These are phyloP conservation scores for Anastatica hierochuntica DNA, from an alignment of 345 rosid genomes.

Conservation along the genomic window DNA sequence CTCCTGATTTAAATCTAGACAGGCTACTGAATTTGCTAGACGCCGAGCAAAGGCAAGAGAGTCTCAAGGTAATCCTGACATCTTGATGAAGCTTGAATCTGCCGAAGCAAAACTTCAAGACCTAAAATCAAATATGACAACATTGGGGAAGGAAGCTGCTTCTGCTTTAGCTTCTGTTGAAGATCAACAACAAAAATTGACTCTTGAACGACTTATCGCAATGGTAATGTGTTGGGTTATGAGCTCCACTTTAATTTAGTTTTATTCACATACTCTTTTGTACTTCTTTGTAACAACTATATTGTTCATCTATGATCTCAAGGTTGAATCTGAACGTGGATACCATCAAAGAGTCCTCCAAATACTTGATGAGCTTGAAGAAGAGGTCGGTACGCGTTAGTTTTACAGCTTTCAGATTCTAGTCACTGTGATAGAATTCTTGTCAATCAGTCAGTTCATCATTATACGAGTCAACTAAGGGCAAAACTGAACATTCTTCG, in stretches of 20 bases:
- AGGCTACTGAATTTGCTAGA: slow-evolving; percentile 90
- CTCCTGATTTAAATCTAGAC: slow-evolving; percentile 31
- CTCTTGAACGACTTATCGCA: slow-evolving; percentile 83
- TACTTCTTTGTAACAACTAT: slow-evolving; percentile 67
- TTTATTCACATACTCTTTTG: not conserved
- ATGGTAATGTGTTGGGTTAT: slow-evolving; percentile 46
- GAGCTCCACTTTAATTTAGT: slow-evolving; percentile 8
- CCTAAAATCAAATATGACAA: slow-evolving; percentile 71
- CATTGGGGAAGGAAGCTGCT: slow-evolving; percentile 86
- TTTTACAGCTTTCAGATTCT: slow-evolving; percentile 8
- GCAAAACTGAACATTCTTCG: not conserved
- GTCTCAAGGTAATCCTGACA: slow-evolving; percentile 66
- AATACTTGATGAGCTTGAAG: slow-evolving; percentile 84
- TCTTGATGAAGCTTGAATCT: slow-evolving; percentile 69
- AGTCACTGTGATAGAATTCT: too few species aligned
- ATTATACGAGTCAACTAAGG: not conserved
- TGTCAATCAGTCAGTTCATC: too few species aligned
- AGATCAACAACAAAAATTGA: slow-evolving; percentile 91
- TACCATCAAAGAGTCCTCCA: slow-evolving; percentile 85
- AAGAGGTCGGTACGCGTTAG: slow-evolving; percentile 70
- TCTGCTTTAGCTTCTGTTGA: slow-evolving; percentile 94
- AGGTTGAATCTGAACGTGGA: slow-evolving; percentile 89
- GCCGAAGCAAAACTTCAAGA: slow-evolving; percentile 84
- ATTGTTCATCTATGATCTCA: slow-evolving; percentile 13
- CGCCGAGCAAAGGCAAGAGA: slow-evolving; percentile 85